Evolutionary conservation across 306 rosid genomes (phyloP), one percentile per base, ranked within the genome.

Genomic region (Cucurbita argyrosperma): DNA sequence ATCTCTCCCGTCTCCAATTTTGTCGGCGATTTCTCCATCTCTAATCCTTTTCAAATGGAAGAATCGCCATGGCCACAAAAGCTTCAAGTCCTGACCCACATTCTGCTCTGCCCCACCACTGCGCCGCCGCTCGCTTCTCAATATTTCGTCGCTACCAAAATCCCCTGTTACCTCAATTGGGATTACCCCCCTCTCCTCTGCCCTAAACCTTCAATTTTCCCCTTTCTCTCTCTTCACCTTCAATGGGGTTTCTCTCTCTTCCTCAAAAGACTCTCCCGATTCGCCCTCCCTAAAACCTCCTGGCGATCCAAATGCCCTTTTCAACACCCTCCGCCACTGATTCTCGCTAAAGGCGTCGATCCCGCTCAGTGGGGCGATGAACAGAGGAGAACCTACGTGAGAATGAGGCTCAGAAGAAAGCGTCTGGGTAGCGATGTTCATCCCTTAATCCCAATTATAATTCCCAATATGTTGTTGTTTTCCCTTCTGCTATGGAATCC

Each of bases 181-280:
- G 97, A 87, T 46, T 94, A 94, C 80, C 97, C 95, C 5, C 97
- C 98, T 4, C 13, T 93, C 74, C 90, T 93, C 63, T 90, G 96
- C 82, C 21, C 83, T 38, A 77, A 87, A 46, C 43, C 56, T 50
- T 23, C 81, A 0, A 26, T 26, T 59, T 38, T 26, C 71, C 10
- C 78, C 50, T 80, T 83, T 49, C 85, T 84, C 15, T 76, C 80
- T 11, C 77, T 83, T 74, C 88, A 86, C 52, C 80, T 79, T 19
- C 81, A 37, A 74, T 94, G 94, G 96, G 76, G 68, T 16, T 46
- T 71, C 78, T 83, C 96, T 9, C 81, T 87, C 39, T 89, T 87
- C 88, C 87, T 90, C 79, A 84, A 74, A 78, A 84, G 88, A 84
- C 54, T 85, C 21, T 63, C 79, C 76, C 66, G 80, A 72, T 56